phyloP scores from a whole-genome alignment of 2,329 filamentous ascomycete species.

The Penicillium vulpinum region DNA sequence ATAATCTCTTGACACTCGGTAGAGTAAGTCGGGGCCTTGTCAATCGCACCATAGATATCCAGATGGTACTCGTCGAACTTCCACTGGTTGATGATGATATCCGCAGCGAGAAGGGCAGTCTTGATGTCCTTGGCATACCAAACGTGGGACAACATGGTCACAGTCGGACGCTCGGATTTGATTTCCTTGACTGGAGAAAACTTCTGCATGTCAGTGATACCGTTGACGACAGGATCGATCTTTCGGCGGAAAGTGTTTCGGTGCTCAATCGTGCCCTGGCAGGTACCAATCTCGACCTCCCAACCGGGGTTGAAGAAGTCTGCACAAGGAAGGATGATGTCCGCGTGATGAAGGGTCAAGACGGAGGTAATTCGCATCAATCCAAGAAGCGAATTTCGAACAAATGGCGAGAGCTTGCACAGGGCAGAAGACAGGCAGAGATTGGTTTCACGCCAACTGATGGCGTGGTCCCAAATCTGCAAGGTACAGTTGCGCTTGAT shows the following conservation, averaged over 20 bases:
- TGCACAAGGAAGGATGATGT: conserved; percentile 58
- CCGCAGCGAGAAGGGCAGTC: conserved; percentile 62
- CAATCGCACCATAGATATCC: conserved; percentile 63
- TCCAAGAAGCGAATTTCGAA: conserved; percentile 51
- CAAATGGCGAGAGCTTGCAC: conserved; percentile 51
- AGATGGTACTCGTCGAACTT: conserved; percentile 65
- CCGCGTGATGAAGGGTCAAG: conserved; percentile 57
- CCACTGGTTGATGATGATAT: conserved; percentile 66
- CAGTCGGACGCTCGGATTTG: conserved; percentile 59
- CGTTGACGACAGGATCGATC: conserved; percentile 66
- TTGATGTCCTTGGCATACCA: conserved; percentile 62
- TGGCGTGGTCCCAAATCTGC: conserved; percentile 65
- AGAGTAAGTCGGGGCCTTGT: conserved; percentile 62
- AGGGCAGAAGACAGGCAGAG: conserved; percentile 53
- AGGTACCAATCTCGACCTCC: conserved; percentile 63
- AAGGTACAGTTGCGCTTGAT: conserved; percentile 60
- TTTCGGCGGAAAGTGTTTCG: conserved; percentile 60
- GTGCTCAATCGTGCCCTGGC: conserved; percentile 57
- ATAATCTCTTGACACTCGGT: conserved; percentile 61
- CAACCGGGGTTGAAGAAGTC: conserved; percentile 66
- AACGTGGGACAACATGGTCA: conserved; percentile 64
- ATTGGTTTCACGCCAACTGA: conserved; percentile 60
- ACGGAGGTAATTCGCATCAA: conserved; percentile 51
- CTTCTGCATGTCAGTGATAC: conserved; percentile 64
- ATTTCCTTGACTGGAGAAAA: conserved; percentile 62